Percentiles rank a stretch among this genome's conserved stretches.
phyloP scores from a whole-genome alignment of 495 filamentous ascomycete species.

The Neurospora terricola region DNA sequence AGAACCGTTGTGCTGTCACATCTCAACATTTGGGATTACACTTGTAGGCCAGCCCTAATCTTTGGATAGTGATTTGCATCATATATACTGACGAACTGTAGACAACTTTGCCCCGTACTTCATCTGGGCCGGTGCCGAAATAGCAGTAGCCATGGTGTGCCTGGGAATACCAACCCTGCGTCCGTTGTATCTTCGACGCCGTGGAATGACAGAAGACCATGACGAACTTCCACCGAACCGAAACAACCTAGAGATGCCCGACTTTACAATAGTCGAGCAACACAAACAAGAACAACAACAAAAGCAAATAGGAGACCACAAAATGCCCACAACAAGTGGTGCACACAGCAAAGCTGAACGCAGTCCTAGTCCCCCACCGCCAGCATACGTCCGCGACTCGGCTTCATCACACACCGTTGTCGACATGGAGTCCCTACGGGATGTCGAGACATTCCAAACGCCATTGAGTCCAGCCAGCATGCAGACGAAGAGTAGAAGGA shows the following conservation, averaged over 20 bases:
- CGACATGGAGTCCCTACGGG: constrained; percentile 1
- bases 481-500: constrained; percentile 6
- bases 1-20: constrained; percentile 27
- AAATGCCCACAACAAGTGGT: background rate
- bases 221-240: constrained; percentile 7
- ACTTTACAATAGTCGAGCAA: constrained; percentile 19
- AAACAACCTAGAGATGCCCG: constrained; percentile 18
- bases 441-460: constrained; percentile 2
- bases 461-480: constrained; percentile 7
- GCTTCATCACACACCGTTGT: constrained; percentile 16
- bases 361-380: background rate
- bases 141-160: constrained; percentile 31
- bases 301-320: background rate
- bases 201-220: constrained; percentile 13
- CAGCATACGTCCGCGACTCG: constrained; percentile 13
- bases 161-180: constrained; percentile 29
- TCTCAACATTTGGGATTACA: constrained; percentile 28
- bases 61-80: background rate
- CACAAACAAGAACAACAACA: constrained; percentile 4
- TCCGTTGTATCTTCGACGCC: constrained; percentile 25
- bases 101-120: constrained; percentile 31
- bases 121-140: constrained; percentile 31
- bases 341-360: background rate
- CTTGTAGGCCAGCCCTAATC: constrained; percentile 13
- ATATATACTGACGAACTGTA: background rate